Conservation (phyloP, 2,329 filamentous ascomycete species). For the Pseudogymnoascus sp. region DNA sequence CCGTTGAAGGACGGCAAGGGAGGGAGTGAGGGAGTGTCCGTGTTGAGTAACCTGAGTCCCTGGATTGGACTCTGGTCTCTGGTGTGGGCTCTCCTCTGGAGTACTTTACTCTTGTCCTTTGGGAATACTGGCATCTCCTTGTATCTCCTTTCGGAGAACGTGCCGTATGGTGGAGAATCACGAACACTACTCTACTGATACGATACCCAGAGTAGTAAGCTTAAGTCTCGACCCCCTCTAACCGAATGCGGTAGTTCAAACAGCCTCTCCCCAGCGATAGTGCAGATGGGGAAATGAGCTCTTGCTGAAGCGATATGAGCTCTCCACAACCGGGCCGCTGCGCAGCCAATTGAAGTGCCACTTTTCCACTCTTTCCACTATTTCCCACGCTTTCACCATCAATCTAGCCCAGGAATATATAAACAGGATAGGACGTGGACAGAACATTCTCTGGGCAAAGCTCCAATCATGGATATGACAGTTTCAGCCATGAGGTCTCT, state of each 20-base stretch:
- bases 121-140: background rate
- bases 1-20: background rate
- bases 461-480: constrained; percentile 7
- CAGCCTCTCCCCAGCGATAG: background rate
- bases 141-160: background rate
- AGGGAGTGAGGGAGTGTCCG: background rate
- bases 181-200: background rate
- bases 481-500: background rate
- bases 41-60: constrained; percentile 6
- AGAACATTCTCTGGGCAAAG: background rate
- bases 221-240: background rate
- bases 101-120: no score
- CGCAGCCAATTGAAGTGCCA: constrained; percentile 5
- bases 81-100: no score
- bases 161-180: background rate
- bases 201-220: background rate
- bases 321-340: constrained; percentile 1
- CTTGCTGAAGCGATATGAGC: constrained; percentile 10
- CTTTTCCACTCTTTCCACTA: background rate
- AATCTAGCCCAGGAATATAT: background rate
- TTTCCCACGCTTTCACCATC: background rate
- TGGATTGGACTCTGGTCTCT: no score
- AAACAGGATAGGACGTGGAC: background rate
- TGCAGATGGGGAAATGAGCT: constrained; percentile 10
- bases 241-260: constrained; percentile 7